A percentile compares a stretch with the other conserved stretches of the same genome.
Conservation (phyloP, 306 rosid genomes). For the Cicer yamashitae region DNA sequence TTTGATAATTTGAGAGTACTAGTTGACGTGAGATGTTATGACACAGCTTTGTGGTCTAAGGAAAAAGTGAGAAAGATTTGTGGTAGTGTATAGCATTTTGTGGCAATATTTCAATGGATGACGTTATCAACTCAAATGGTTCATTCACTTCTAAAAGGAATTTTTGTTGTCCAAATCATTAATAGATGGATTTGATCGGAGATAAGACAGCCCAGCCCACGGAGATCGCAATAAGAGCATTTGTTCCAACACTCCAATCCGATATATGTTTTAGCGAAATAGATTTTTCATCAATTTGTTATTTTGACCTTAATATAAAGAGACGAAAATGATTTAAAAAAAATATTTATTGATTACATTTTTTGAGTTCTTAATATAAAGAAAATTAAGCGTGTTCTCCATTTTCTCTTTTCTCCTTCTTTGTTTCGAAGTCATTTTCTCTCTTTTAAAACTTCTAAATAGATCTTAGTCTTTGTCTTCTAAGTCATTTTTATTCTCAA, state of each 20-base stretch:
- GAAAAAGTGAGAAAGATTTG: conserved; percentile 39
- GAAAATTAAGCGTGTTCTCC: no score
- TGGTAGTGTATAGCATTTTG: conserved; percentile 30
- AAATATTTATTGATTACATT: no score
- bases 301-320: no score
- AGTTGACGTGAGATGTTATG: conserved; percentile 42
- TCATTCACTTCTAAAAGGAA: conserved; percentile 56
- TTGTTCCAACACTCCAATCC: neutral
- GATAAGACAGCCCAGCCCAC: neutral
- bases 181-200: conserved; percentile 2
- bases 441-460: no score
- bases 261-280: neutral
- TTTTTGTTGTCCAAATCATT: conserved; percentile 43
- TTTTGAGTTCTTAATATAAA: no score
- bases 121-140: conserved; percentile 55
- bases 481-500: no score
- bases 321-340: no score
- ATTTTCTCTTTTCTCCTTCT: no score
- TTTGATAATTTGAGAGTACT: conserved; percentile 5
- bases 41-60: conserved; percentile 40
- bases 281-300: no score
- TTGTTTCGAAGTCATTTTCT: no score
- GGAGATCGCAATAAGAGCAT: neutral
- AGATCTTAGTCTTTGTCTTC: no score
- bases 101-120: conserved; percentile 49